Evolutionary conservation across 345 rosid species (phyloP), one percentile per base, ranked within the genome.

Genomic region (Pugionium cornutum): DNA sequence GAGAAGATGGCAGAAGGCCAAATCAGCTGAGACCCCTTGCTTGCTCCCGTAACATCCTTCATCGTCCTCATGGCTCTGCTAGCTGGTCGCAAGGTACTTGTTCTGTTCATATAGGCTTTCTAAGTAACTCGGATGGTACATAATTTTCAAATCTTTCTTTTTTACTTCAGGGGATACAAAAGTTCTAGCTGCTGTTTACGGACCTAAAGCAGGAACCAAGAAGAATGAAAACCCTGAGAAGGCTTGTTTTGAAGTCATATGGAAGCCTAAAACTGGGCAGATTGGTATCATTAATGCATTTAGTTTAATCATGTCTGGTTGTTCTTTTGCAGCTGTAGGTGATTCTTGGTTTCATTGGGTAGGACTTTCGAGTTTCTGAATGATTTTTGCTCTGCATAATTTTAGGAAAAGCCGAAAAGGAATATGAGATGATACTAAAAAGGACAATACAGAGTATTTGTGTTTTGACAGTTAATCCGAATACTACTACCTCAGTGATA

Each of bases 21-120:
- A 85, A 83, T 75, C 99, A 94, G 28, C 70, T 90, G 72, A 83
- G 97, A 70, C 96, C 92, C 2, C 82, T 90, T 4, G 77, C 90
- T 49, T 88, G 92, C 75, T 78, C 92, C 10, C 90, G 87, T 44
- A 83, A 77, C 70, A 75, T 84, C 55, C 97, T 88, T 53, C 82
- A 88, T 72, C 94, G 95, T 40, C 89, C 97, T 49, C 95, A 94
- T 78, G 99, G 99, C 57, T 94, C 99, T 26, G 96, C 97, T 28
- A 86, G 89, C 71, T 94, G 97, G 97, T 79, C 86, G 33, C 97
- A 90, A 83, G 99, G 99, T 90, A 44, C 26, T 36, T 55, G 37
- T 26, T 53, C 18, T 18, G 18, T 18, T 18, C 18, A 18, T 18
- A 18, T 18, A 18, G 18, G 36, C 8, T 42, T 27, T 46, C 29